Evolutionary conservation across 179 eudicot species (phyloP).

Genomic region (Nepenthes alata): DNA sequence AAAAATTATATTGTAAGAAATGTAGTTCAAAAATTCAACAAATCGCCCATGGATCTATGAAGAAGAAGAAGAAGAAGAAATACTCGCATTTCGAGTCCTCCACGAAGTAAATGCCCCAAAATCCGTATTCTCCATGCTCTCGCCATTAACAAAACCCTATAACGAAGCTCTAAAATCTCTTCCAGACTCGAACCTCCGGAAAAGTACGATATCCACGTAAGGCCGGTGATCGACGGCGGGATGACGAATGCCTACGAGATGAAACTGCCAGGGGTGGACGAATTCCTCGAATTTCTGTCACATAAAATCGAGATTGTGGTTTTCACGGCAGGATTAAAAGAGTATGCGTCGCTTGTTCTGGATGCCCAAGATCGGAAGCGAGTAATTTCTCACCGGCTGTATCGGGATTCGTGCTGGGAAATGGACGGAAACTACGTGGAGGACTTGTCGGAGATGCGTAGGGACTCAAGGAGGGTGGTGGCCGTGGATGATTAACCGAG

Average conservation of each 20-base stretch:
- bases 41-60: no score
- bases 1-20: no score
- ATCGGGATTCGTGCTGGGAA: slow-evolving; percentile 56
- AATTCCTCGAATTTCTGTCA: slow-evolving; percentile 35
- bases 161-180: slow-evolving; percentile 61
- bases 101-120: slow-evolving; percentile 1
- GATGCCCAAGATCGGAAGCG: slow-evolving; percentile 34
- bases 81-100: no score
- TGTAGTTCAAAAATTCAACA: no score
- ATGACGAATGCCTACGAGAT: slow-evolving; percentile 44
- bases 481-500: slow-evolving; percentile 82
- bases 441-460: slow-evolving; percentile 55
- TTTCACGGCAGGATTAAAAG: slow-evolving; percentile 73
- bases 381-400: slow-evolving; percentile 44
- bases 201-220: slow-evolving; percentile 51
- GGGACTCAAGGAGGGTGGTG: slow-evolving; percentile 51
- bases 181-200: slow-evolving; percentile 39
- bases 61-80: no score
- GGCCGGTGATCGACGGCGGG: slow-evolving; percentile 59
- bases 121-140: slow-evolving; percentile 36
- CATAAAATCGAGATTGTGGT: slow-evolving; percentile 53
- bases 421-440: slow-evolving; percentile 70
- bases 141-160: slow-evolving; percentile 7
- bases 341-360: slow-evolving; percentile 65
- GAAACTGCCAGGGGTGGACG: slow-evolving; percentile 67